These are phyloP conservation scores for Nicotiana otophora DNA, from an alignment of 257 asterid genomes.

Conservation along the genomic window DNA sequence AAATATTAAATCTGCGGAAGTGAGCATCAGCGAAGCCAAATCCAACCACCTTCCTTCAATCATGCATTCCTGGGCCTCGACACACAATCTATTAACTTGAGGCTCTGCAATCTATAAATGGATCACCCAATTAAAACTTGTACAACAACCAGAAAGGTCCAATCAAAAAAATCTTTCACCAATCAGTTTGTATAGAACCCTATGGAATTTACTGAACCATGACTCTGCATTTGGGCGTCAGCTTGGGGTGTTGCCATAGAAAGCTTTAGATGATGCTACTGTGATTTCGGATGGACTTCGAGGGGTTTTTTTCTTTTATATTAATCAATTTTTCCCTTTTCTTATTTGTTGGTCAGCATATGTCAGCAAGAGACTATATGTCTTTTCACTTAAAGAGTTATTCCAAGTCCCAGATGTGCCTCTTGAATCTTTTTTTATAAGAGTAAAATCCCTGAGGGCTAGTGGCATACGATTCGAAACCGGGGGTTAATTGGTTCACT, in stretches of 20 bases:
- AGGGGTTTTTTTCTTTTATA: background rate
- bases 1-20: constrained; percentile 81
- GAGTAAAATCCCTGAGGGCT: background rate
- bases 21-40: constrained; percentile 74
- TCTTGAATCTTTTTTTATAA: background rate
- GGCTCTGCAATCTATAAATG: constrained; percentile 76
- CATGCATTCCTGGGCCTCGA: constrained; percentile 82
- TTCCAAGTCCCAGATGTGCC: background rate
- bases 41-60: constrained; percentile 68
- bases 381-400: background rate
- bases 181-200: background rate
- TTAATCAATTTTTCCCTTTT: background rate
- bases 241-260: background rate
- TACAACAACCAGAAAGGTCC: background rate
- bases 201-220: background rate
- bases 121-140: background rate
- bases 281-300: background rate
- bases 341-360: background rate
- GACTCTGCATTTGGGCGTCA: background rate
- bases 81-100: constrained; percentile 58
- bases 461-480: background rate
- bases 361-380: background rate
- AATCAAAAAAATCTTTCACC: background rate
- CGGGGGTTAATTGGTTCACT: background rate
- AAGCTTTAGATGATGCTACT: background rate